Conservation (phyloP, 495 filamentous ascomycete genomes). For the Penicillium paradoxum region DNA sequence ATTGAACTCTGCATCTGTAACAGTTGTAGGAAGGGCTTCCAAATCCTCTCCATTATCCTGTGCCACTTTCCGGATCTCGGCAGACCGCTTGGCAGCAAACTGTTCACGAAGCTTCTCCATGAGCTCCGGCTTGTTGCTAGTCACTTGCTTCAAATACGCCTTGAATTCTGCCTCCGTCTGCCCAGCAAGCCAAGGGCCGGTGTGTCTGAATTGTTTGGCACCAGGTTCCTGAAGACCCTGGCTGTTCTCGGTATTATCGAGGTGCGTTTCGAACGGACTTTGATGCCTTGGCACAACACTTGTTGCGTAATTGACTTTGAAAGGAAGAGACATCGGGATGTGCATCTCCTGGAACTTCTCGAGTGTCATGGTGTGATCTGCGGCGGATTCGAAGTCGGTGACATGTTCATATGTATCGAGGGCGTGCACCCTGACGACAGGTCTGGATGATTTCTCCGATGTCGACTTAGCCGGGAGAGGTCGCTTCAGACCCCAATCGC, state of each 20-base stretch:
- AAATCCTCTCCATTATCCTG: conserved; percentile 45
- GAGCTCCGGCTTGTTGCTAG: conserved; percentile 57
- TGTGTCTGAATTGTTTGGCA: conserved; percentile 38
- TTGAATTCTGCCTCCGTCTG: conserved; percentile 69
- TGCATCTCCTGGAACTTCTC: conserved; percentile 83
- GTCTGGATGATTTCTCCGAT: conserved; percentile 57
- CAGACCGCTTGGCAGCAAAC: conserved; percentile 38
- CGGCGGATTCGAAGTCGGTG: conserved; percentile 81
- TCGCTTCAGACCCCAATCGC: conserved; percentile 95
- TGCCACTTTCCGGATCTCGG: conserved; percentile 37
- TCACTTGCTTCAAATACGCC: conserved; percentile 58
- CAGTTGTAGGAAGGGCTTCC: conserved; percentile 30
- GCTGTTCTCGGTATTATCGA: conserved; percentile 46
- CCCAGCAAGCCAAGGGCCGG: conserved; percentile 77
- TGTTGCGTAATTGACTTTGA: conserved; percentile 26
- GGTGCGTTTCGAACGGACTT: conserved; percentile 47
- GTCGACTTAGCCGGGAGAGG: conserved; percentile 72
- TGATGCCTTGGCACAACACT: conserved; percentile 32
- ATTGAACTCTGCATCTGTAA: conserved; percentile 57
- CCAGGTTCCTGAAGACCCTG: conserved; percentile 24
- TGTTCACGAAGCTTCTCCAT: conserved; percentile 51
- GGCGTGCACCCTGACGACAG: conserved; percentile 63
- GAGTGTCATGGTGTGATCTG: conserved; percentile 75
- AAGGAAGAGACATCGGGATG: conserved; percentile 55
- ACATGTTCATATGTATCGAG: conserved; percentile 88